Conservation (phyloP, 768 basidiomycete genomes). For the Psilocybe sp. region DNA sequence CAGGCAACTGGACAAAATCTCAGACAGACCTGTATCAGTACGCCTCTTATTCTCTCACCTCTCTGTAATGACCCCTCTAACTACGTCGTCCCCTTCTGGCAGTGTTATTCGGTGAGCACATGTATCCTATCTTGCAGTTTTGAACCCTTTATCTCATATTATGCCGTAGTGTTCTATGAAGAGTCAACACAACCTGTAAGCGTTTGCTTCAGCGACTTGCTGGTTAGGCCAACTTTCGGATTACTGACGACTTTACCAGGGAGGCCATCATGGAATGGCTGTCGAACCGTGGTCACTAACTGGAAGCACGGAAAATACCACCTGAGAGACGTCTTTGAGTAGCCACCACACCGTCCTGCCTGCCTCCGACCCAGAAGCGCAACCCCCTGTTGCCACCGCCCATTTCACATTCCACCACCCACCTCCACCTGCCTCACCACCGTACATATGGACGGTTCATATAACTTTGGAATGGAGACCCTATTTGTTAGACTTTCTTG, state of each 20-base stretch:
- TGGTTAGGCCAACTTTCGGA: too few relatives aligned
- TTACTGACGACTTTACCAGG: constrained; percentile 26
- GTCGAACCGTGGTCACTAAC: constrained; percentile 66
- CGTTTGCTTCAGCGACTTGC: neutral
- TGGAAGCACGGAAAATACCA: too few relatives aligned
- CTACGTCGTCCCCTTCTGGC: neutral
- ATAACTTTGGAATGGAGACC: too few relatives aligned
- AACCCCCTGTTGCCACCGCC: too few relatives aligned
- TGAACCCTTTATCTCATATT: constrained; percentile 3
- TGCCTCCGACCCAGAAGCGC: too few relatives aligned
- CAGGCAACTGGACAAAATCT: constrained; percentile 78
- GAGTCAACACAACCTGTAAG: constrained; percentile 89
- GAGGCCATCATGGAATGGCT: constrained; percentile 92
- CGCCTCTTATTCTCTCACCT: constrained; percentile 26
- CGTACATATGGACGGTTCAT: too few relatives aligned
- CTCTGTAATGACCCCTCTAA: neutral
- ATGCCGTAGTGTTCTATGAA: constrained; percentile 86
- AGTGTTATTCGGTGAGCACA: constrained; percentile 77
- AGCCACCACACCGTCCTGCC: too few relatives aligned
- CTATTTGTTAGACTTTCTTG: too few relatives aligned
- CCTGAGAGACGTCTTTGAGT: too few relatives aligned
- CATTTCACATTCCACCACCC: too few relatives aligned
- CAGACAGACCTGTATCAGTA: constrained; percentile 82
- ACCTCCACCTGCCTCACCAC: too few relatives aligned
- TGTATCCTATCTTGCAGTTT: neutral